These are phyloP conservation scores for Bromus sterilis DNA, from an alignment of 176 grass and related monocot genomes.

Conservation along the genomic window DNA sequence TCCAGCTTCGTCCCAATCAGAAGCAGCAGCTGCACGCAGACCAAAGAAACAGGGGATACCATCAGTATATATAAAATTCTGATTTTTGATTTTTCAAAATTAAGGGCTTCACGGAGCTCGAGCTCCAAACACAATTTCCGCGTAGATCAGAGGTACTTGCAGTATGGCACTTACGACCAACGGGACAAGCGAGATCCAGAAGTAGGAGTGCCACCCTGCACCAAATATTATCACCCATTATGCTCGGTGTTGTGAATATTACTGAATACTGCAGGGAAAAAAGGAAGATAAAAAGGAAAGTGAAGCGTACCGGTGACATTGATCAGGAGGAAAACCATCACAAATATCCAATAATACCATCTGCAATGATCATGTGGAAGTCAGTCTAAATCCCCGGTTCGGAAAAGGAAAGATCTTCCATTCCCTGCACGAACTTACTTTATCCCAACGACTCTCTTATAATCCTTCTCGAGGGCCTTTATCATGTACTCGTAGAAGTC, in stretches of 20 bases:
- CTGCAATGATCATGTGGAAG: constrained; percentile 25
- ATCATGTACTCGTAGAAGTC: constrained; percentile 86
- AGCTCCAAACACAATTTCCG: not conserved
- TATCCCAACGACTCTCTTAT: constrained; percentile 75
- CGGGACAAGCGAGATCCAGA: constrained; percentile 77
- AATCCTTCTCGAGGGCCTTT: constrained; percentile 80
- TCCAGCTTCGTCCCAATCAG: constrained; percentile 77
- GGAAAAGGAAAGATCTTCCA: not conserved
- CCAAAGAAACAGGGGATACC: too few species aligned
- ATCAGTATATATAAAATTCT: too few species aligned
- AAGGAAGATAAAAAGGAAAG: not conserved
- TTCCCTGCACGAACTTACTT: constrained; percentile 42
- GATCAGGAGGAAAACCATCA: constrained; percentile 75
- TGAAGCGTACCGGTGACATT: constrained; percentile 44
- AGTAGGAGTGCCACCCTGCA: constrained; percentile 76
- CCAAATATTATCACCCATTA: not conserved
- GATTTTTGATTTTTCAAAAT: too few species aligned
- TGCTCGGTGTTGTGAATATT: too few species aligned
- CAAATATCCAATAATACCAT: constrained; percentile 84
- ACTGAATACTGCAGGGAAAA: not conserved
- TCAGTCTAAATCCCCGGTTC: not conserved
- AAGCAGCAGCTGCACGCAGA: constrained; percentile 54
- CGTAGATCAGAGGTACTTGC: not conserved
- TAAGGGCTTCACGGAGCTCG: too few species aligned
- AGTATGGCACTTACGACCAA: constrained; percentile 51